Evolutionary conservation across 192 early-diverging fungal species (phyloP), one percentile per base, ranked within the genome.

Genomic region (Funneliformis mosseae): DNA sequence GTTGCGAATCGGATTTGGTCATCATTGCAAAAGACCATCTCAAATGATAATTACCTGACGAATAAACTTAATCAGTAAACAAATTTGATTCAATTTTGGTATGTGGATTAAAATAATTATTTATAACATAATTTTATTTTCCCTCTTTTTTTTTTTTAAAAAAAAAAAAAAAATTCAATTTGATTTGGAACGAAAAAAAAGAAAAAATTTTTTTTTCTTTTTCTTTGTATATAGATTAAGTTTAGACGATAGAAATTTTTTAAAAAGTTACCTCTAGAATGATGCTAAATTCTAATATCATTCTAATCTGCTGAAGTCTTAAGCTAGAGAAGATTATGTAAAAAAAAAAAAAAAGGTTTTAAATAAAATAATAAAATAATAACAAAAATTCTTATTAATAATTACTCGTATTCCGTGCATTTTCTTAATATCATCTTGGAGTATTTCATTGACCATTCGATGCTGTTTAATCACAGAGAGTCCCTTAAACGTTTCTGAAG

Each of bases 391-490:
- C 25, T 21, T 8, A 11, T 38, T 38, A 28, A 67, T 67, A 67
- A 33, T 84, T 84, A 91, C 85, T 67, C 87, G 86, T 61, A 97
- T 89, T 3, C 97, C 98, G 55, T 99, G 98, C 93, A 97, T 97
- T 33, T 85, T 90, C 83, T 96, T 96, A 79, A 99, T 93, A 80
- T 97, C 97, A 21, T 95, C 92, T 86, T 95, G 91, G 14, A 99
- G 85, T 23, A 95, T 82, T 50, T 93, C 90, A 83, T 94, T 97
- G 48, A 99, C 96, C 81, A 96, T 85, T 68, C 94, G 88, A 80
- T 98, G 97, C 83, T 98, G 98, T 81, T 95, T 95, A 50, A 99
- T 92, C 80, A 95, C 88, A 16, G 78, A 84, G 73, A 92, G 78
- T 8, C 92, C 92, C 79, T 92, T 89, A 88, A 99, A 99, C 75